Percentiles rank a stretch among this genome's conserved stretches.
These are phyloP conservation scores for Heterobasidion occidentale DNA, from an alignment of 1,284 basidiomycete species.

Conservation along the genomic window DNA sequence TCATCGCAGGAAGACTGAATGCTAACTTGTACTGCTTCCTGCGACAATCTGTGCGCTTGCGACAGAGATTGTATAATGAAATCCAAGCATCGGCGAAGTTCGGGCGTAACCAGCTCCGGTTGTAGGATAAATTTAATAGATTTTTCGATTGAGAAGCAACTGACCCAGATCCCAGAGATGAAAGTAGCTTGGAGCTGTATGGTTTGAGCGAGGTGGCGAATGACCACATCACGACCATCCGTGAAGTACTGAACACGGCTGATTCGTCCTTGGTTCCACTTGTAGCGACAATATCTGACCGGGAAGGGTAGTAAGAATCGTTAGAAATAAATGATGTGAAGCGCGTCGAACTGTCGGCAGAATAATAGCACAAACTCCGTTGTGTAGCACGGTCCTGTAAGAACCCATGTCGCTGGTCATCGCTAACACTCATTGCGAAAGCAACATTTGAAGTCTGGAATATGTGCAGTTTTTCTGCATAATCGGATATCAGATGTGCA, in stretches of 20 bases:
- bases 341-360: not conserved
- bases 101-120: not conserved
- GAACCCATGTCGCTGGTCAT: not conserved
- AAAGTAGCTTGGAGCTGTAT: not conserved
- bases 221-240: not conserved
- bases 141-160: not conserved
- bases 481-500: conserved; percentile 22
- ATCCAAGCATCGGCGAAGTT: not conserved
- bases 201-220: not conserved
- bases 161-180: not conserved
- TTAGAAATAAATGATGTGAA: not conserved
- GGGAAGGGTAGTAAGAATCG: not conserved
- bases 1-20: conserved; percentile 5
- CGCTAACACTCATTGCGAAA: not conserved
- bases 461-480: conserved; percentile 14
- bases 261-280: not conserved
- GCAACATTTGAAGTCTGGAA: conserved; percentile 9
- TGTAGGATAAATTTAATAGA: not conserved
- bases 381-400: not conserved
- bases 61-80: conserved; percentile 5
- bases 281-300: not conserved
- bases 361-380: not conserved
- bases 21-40: not conserved
- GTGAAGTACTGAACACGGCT: not conserved
- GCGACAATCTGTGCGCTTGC: not conserved